Percentiles rank a stretch among this genome's conserved stretches.
Evolutionary conservation across 2,329 filamentous ascomycete species (phyloP).

Genomic region (Escovopsis sp.): DNA sequence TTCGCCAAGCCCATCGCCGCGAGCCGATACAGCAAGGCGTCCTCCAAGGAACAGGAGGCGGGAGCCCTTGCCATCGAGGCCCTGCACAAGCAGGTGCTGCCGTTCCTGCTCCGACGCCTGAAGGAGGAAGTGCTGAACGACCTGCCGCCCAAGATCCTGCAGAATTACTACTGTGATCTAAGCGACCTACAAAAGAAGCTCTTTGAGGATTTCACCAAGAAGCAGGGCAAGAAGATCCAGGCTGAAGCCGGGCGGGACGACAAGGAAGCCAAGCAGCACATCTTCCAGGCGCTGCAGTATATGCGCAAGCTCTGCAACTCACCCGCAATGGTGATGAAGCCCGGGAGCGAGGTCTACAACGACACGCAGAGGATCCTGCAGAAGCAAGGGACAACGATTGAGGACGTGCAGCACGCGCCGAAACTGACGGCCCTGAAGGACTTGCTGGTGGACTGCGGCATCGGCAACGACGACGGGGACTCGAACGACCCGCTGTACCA

Average conservation of each 20-base stretch:
- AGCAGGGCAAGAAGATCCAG: conserved; percentile 75
- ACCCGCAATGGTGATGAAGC: conserved; percentile 89
- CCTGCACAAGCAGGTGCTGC: conserved; percentile 94
- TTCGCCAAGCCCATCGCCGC: conserved; percentile 93
- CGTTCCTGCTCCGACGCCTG: conserved; percentile 85
- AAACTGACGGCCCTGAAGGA: conserved; percentile 85
- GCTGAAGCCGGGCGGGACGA: conserved; percentile 72
- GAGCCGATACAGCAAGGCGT: conserved; percentile 90
- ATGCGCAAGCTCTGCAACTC: conserved; percentile 99
- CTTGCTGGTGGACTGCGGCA: conserved; percentile 94
- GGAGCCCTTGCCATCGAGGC: conserved; percentile 93
- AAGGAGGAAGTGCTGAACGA: conserved; percentile 98
- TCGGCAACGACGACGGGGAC: conserved; percentile 59
- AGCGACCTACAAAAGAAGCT: conserved; percentile 88
- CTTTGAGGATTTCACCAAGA: conserved; percentile 92
- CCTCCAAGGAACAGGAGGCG: conserved; percentile 94
- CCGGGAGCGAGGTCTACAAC: conserved; percentile 78
- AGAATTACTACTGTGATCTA: conserved; percentile 98
- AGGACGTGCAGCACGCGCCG: conserved; percentile 76
- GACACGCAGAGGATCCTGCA: conserved; percentile 69
- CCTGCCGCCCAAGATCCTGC: conserved; percentile 90
- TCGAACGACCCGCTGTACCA: conserved; percentile 46
- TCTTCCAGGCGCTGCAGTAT: conserved; percentile 97
- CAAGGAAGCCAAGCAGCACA: conserved; percentile 92
- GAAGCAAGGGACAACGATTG: conserved; percentile 64